phyloP scores from a whole-genome alignment of 768 basidiomycete species.

The Lactarius evosmus region DNA sequence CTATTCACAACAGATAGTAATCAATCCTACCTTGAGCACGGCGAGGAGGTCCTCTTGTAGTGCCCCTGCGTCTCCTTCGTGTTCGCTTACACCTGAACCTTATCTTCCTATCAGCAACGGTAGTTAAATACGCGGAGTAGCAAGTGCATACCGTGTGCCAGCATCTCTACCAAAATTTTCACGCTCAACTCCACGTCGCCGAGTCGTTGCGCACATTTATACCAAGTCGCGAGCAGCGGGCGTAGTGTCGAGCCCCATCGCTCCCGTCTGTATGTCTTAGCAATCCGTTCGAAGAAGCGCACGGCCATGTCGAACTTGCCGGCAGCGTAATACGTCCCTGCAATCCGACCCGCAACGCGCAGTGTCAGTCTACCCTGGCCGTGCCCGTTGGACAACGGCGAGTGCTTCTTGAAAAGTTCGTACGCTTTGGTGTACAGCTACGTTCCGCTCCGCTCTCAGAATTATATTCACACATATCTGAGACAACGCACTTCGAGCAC shows the following conservation, averaged over 20 bases:
- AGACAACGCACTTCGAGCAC: slow-evolving; percentile 66
- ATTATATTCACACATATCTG: not conserved
- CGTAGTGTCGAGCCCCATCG: slow-evolving; percentile 72
- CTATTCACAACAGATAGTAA: not conserved
- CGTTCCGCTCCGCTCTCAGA: not conserved
- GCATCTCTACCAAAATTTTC: slow-evolving; percentile 76
- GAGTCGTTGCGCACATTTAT: slow-evolving; percentile 73
- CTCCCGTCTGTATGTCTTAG: slow-evolving; percentile 83
- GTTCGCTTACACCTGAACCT: slow-evolving; percentile 35
- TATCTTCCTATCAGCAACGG: not conserved
- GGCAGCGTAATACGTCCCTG: slow-evolving; percentile 75
- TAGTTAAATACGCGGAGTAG: not conserved
- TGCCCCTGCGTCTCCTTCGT: slow-evolving; percentile 46
- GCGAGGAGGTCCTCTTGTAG: slow-evolving; percentile 71
- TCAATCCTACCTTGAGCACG: slow-evolving; percentile 57
- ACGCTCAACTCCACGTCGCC: slow-evolving; percentile 76
- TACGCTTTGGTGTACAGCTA: slow-evolving; percentile 94
- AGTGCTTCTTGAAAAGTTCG: slow-evolving; percentile 84
- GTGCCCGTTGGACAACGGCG: slow-evolving; percentile 37
- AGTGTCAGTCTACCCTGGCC: slow-evolving; percentile 79
- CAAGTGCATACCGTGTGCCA: slow-evolving; percentile 60
- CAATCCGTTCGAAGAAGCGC: slow-evolving; percentile 90
- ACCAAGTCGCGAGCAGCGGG: slow-evolving; percentile 76
- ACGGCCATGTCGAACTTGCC: slow-evolving; percentile 86
- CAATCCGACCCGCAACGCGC: slow-evolving; percentile 91